Base-by-base conservation (phyloP, 352 stramenopile species). In the Globisporangium megalacanthum region DNA sequence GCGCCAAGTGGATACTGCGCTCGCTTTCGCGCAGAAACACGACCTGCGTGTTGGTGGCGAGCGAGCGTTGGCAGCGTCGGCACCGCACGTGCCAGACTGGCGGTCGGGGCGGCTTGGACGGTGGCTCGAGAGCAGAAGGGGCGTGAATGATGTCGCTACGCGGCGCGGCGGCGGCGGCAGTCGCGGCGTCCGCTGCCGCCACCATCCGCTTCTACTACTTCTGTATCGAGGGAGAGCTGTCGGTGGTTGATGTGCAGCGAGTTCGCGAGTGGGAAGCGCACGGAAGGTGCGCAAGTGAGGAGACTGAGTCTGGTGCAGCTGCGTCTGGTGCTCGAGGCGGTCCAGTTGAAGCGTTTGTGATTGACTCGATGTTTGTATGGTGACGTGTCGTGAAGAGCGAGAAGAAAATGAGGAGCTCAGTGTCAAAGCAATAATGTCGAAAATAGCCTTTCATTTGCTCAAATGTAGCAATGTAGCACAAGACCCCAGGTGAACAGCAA, bases 11-110 rank as follows among this genome's bases (percentile, higher is more conserved):
- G 3, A 42, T 33, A 39, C 51, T 58, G 5, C 35, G 33, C 35
- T 62, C 58, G 54, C 58, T 68, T 46, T 66, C 59, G 54, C 41
- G 59, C 39, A 62, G 29, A 22, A 69, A 69, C 25, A 15, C 17
- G 15, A 67, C 31, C 37, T 69, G 58, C 20, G 52, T 10, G 36
- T 50, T 7, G 4, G 49, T 54, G 8, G 58, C 61, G 14, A 68
- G 33, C 19, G 22, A 5, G 7, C 39, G 45, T 41, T 13, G 39
- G 55, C 62, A 68, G 42, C 57, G 48, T 22, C 29, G 46, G 48
- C 59, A 69, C 15, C 15, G 10, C 20, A 69, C 11, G n/a, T 45
- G 36, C 62, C 62, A 69, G 39, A 20, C 13, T 20, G 25, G n/a
- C 25, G 37, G 11, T 10, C 25, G n/a, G 13, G 37, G 11, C 9